Conservation (phyloP, 2,329 filamentous ascomycete species). For the Beauveria rudraprayagi region DNA sequence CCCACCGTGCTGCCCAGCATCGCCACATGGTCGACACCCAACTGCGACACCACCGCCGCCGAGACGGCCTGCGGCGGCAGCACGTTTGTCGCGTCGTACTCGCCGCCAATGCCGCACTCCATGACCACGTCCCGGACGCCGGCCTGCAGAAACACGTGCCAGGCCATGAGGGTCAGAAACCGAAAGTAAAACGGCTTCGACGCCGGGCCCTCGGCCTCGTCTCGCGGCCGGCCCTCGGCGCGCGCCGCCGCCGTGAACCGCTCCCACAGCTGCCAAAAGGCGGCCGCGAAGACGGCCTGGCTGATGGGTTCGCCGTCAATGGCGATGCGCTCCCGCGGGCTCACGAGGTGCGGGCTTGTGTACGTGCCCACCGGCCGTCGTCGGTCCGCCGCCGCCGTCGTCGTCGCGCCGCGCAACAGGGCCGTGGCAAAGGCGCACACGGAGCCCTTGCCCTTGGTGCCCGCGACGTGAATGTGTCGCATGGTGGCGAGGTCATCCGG, state of each 20-base stretch:
- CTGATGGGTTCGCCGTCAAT: slow-evolving; percentile 66
- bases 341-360: slow-evolving; percentile 78
- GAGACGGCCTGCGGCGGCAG: slow-evolving; percentile 55
- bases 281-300: slow-evolving; percentile 60
- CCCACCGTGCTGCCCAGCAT: slow-evolving; percentile 74
- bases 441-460: slow-evolving; percentile 91
- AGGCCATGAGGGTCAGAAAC: slow-evolving; percentile 79
- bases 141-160: slow-evolving; percentile 72
- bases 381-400: slow-evolving; percentile 17
- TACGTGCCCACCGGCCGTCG: slow-evolving; percentile 59
- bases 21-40: slow-evolving; percentile 78
- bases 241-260: slow-evolving; percentile 34
- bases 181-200: slow-evolving; percentile 89
- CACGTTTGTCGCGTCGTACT: slow-evolving; percentile 89
- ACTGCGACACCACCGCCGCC: slow-evolving; percentile 65
- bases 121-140: slow-evolving; percentile 72
- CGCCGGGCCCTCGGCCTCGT: slow-evolving; percentile 43
- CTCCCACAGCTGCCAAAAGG: slow-evolving; percentile 84
- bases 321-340: slow-evolving; percentile 75
- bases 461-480: slow-evolving; percentile 70
- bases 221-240: slow-evolving; percentile 24
- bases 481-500: slow-evolving; percentile 34
- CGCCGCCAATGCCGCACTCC: slow-evolving; percentile 90
- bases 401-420: slow-evolving; percentile 49
- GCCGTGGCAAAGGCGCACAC: slow-evolving; percentile 77